These are phyloP conservation scores for Toxicodendron radicans DNA, from an alignment of 345 rosid species.

Conservation along the genomic window DNA sequence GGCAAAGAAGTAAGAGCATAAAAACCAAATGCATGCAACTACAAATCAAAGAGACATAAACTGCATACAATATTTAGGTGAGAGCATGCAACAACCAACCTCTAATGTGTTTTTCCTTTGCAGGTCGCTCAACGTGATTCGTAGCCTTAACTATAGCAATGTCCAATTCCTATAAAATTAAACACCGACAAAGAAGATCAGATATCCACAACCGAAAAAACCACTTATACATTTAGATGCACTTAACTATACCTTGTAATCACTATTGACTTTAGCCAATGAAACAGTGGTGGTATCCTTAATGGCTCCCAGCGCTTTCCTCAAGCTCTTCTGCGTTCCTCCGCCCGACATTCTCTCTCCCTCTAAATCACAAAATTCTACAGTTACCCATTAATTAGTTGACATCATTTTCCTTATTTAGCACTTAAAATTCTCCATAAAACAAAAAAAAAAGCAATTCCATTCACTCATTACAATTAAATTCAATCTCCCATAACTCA, in stretches of 20 bases:
- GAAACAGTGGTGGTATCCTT: slow-evolving; percentile 98
- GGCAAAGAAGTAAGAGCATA: background rate
- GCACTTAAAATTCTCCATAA: background rate
- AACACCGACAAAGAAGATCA: slow-evolving; percentile 15
- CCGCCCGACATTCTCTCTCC: slow-evolving; percentile 71
- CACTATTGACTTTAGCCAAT: slow-evolving; percentile 96
- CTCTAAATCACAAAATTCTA: slow-evolving; percentile 40
- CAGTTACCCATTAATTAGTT: slow-evolving; percentile 20
- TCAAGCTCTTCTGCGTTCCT: slow-evolving; percentile 82
- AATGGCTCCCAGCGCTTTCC: slow-evolving; percentile 94
- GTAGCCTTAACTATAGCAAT: slow-evolving; percentile 95
- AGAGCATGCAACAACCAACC: slow-evolving; percentile 38
- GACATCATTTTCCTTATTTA: slow-evolving; percentile 13
- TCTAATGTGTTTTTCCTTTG: slow-evolving; percentile 83
- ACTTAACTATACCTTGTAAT: slow-evolving; percentile 66
- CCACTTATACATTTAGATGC: background rate
- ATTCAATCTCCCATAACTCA: background rate
- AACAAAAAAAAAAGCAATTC: background rate
- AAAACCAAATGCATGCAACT: background rate
- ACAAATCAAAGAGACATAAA: background rate
- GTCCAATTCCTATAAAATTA: slow-evolving; percentile 67
- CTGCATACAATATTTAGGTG: background rate
- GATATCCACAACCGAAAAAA: background rate
- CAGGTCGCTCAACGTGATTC: slow-evolving; percentile 89
- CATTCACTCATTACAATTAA: background rate